A percentile compares a stretch with the other conserved stretches of the same genome.
These are phyloP conservation scores for Anaeromyces robustus DNA, from an alignment of 192 early-diverging fungal species.

Conservation along the genomic window DNA sequence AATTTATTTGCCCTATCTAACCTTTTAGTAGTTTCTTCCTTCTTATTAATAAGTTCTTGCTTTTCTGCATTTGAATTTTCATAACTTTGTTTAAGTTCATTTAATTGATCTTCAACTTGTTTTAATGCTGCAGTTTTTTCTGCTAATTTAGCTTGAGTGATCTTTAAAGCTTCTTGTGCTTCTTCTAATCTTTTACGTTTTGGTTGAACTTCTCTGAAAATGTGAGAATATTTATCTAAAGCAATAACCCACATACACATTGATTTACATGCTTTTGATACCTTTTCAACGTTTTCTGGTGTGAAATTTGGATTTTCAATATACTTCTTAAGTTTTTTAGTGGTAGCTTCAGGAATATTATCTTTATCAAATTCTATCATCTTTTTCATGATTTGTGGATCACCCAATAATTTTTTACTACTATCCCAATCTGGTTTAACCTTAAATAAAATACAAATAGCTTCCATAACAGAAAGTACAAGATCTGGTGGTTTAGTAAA, in stretches of 20 bases:
- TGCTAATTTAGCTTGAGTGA: conserved; percentile 29
- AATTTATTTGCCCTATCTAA: conserved; percentile 34
- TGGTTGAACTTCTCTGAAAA: conserved; percentile 36
- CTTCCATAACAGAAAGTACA: conserved; percentile 37
- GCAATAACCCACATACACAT: conserved; percentile 51
- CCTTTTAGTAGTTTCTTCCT: conserved; percentile 42
- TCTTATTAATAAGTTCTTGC: conserved; percentile 33
- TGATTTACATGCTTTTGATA: conserved; percentile 35
- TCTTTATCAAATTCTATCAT: conserved; percentile 43
- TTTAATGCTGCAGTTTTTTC: conserved; percentile 36
- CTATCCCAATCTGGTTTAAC: conserved; percentile 43
- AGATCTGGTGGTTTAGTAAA: conserved; percentile 38
- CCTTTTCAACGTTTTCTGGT: conserved; percentile 33
- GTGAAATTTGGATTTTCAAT: conserved; percentile 38
- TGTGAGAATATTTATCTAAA: conserved; percentile 38
- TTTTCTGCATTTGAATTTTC: conserved; percentile 34
- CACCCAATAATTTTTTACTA: conserved; percentile 33
- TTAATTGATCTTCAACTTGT: conserved; percentile 37
- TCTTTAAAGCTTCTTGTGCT: conserved; percentile 28
- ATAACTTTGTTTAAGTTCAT: conserved; percentile 35
- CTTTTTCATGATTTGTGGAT: conserved; percentile 45
- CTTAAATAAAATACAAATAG: conserved; percentile 43
- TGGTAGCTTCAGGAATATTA: conserved; percentile 30
- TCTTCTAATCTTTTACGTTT: conserved; percentile 36
- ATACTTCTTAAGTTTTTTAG: conserved; percentile 40